These are phyloP conservation scores for Dioscorea alata DNA, from an alignment of 106 monocot species.

Conservation along the genomic window DNA sequence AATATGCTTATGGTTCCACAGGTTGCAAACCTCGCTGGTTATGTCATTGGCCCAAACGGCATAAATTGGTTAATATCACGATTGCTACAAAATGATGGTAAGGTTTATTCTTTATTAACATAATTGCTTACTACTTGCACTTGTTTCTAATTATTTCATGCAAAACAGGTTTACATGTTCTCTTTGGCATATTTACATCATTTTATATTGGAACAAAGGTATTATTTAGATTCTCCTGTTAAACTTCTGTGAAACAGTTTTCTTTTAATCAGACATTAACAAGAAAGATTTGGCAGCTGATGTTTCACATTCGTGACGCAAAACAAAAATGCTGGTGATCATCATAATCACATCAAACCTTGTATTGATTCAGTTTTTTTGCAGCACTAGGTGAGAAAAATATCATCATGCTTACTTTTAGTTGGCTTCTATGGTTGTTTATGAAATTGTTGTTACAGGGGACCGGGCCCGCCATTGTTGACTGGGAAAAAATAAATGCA, in stretches of 20 bases:
- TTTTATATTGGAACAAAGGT: conserved; percentile 94
- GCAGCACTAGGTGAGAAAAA: background rate
- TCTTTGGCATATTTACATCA: conserved; percentile 49
- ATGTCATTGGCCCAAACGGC: conserved; percentile 74
- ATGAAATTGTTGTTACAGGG: background rate
- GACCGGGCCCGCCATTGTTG: background rate
- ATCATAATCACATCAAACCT: background rate
- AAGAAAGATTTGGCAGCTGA: conserved; percentile 45
- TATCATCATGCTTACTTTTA: too few species aligned
- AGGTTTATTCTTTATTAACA: background rate
- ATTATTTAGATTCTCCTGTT: conserved; percentile 5
- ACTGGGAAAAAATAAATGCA: background rate
- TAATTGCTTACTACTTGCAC: background rate
- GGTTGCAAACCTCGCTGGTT: conserved; percentile 91
- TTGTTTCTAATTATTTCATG: background rate
- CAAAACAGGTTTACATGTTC: conserved; percentile 48
- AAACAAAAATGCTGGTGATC: conserved; percentile 18
- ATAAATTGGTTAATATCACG: conserved; percentile 59
- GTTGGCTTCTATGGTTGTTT: background rate
- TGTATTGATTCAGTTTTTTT: background rate
- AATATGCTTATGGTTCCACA: conserved; percentile 11
- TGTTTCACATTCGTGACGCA: conserved; percentile 78
- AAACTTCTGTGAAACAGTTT: background rate
- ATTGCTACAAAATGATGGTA: conserved; percentile 67
- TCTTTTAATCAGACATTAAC: background rate